Evolutionary conservation across 1,284 basidiomycete genomes (phyloP).

Genomic region (Coniferiporia weirii): DNA sequence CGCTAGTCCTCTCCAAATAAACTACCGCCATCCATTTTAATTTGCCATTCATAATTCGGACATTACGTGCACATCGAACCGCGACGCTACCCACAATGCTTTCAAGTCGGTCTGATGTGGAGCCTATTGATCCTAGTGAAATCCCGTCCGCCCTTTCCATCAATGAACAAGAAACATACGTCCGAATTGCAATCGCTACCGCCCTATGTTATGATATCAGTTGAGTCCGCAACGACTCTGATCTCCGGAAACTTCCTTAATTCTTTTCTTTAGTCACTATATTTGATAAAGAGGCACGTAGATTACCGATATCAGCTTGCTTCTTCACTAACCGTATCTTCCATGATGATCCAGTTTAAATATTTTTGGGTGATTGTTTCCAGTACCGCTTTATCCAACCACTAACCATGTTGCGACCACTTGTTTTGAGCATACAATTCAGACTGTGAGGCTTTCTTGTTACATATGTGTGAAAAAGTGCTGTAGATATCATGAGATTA

Average conservation of each 20-base stretch:
- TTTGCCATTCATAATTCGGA: neutral
- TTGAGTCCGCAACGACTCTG: neutral
- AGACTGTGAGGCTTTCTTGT: no score
- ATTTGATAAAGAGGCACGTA: slow-evolving; percentile 1
- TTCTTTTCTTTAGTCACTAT: neutral
- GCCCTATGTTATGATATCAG: slow-evolving; percentile 4
- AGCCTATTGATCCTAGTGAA: neutral
- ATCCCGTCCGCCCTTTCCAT: neutral
- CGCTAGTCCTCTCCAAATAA: neutral
- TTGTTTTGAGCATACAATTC: no score
- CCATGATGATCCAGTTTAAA: neutral
- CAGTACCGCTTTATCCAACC: neutral
- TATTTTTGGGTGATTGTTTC: neutral
- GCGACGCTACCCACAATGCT: slow-evolving; percentile 34
- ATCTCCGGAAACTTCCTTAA: neutral
- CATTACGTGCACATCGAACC: neutral
- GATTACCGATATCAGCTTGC: neutral
- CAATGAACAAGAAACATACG: neutral
- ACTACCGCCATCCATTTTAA: no score
- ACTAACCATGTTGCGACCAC: no score
- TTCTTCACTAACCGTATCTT: no score
- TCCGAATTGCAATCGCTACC: neutral
- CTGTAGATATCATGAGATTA: no score
- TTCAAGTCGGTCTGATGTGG: slow-evolving; percentile 7
- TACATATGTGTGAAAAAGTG: no score